These are phyloP conservation scores for Prototheca wickerhamii DNA, from an alignment of 163 green algal species.

Conservation along the genomic window DNA sequence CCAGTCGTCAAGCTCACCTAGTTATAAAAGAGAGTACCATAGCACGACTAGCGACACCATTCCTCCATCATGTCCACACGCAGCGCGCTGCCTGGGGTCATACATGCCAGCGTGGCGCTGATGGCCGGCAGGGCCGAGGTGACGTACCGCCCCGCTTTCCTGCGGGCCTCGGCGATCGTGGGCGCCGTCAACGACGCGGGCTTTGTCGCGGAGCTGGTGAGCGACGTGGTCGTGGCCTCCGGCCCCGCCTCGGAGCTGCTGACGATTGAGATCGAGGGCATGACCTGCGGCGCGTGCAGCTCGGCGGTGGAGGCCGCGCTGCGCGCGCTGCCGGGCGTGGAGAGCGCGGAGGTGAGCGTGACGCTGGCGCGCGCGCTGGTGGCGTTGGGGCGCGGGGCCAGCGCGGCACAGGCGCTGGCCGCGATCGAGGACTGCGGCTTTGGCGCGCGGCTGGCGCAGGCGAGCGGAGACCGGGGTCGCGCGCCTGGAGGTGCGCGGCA, in stretches of 20 bases:
- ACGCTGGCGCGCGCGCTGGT: slow-evolving; percentile 37
- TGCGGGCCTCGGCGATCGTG: slow-evolving; percentile 18
- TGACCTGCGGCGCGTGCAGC: slow-evolving; percentile 55
- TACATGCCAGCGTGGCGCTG: slow-evolving; percentile 48
- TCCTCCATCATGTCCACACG: background rate
- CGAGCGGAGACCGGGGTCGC: slow-evolving; percentile 9
- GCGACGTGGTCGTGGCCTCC: background rate
- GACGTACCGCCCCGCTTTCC: slow-evolving; percentile 1
- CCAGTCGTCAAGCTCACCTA: background rate
- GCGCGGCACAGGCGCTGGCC: slow-evolving; percentile 15
- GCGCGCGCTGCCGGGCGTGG: slow-evolving; percentile 42
- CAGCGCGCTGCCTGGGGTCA: slow-evolving; percentile 40
- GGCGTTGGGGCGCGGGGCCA: background rate
- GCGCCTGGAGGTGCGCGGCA: slow-evolving; percentile 35
- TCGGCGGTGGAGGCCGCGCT: slow-evolving; percentile 47
- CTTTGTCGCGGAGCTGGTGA: slow-evolving; percentile 49
- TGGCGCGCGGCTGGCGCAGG: slow-evolving; percentile 32
- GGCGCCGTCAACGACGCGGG: slow-evolving; percentile 50
- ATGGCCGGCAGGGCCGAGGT: slow-evolving; percentile 59
- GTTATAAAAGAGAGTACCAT: too few species aligned
- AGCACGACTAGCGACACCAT: too few species aligned
- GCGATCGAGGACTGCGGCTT: slow-evolving; percentile 74
- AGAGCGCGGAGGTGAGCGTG: slow-evolving; percentile 40
- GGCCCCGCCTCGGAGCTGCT: slow-evolving; percentile 14
- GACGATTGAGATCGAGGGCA: slow-evolving; percentile 51